These are phyloP conservation scores for Solanum sejunctum DNA, from an alignment of 257 asterid species.

Conservation along the genomic window DNA sequence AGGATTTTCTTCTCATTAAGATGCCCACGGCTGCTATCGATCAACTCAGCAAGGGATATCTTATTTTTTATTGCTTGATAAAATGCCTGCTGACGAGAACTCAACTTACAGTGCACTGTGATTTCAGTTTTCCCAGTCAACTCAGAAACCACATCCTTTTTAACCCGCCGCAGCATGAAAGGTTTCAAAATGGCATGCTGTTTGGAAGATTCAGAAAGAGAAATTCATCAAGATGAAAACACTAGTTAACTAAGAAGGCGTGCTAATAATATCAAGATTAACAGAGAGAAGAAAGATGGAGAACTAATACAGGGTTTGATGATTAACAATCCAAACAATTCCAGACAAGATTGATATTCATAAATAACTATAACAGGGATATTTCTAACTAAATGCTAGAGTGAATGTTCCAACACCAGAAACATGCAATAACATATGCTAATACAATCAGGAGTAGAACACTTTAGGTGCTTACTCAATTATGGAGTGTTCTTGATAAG, in stretches of 20 bases:
- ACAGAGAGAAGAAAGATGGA: background rate
- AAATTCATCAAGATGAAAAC: conserved; percentile 2
- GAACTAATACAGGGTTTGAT: background rate
- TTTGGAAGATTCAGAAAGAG: conserved; percentile 4
- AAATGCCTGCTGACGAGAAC: conserved; percentile 92
- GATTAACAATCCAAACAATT: background rate
- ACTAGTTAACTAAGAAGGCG: background rate
- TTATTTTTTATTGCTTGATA: conserved; percentile 97
- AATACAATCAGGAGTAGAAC: background rate
- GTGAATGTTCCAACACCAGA: background rate
- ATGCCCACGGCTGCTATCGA: conserved; percentile 91
- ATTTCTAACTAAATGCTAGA: background rate
- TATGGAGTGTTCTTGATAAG: background rate
- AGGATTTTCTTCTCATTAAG: conserved; percentile 84
- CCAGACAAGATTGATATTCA: background rate
- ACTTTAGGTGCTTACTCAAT: background rate
- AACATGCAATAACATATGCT: background rate
- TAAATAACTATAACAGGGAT: background rate
- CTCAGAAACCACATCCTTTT: conserved; percentile 91
- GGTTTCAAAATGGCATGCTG: conserved; percentile 99
- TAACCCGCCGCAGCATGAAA: conserved; percentile 93
- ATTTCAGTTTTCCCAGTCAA: conserved; percentile 87
- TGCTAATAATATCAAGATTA: background rate
- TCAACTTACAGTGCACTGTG: conserved; percentile 81
- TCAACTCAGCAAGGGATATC: conserved; percentile 88